phyloP scores from a whole-genome alignment of 2,329 filamentous ascomycete genomes.

The Hortaea werneckii region DNA sequence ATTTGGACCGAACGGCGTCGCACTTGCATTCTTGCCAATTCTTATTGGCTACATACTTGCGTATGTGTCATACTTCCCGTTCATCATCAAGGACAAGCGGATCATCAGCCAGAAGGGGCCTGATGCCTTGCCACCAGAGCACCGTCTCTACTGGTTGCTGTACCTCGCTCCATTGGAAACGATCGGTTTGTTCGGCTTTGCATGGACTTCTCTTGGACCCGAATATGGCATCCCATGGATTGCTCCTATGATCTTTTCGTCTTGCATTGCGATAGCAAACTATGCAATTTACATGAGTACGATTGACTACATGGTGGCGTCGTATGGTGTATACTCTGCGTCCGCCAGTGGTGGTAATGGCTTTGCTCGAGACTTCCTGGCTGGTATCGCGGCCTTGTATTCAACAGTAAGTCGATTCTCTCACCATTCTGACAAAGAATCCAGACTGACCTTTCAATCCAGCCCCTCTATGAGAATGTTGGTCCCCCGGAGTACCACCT shows the following conservation, averaged over 20 bases:
- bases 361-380: slow-evolving; percentile 62
- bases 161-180: slow-evolving; percentile 52
- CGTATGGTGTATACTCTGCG: slow-evolving; percentile 62
- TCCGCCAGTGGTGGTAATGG: slow-evolving; percentile 69
- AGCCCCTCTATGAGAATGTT: slow-evolving; percentile 35
- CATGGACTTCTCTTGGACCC: slow-evolving; percentile 56
- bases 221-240: slow-evolving; percentile 51
- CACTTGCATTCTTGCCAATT: slow-evolving; percentile 43
- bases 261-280: slow-evolving; percentile 62
- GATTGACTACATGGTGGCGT: slow-evolving; percentile 56
- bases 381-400: slow-evolving; percentile 60
- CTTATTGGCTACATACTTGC: slow-evolving; percentile 55
- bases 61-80: slow-evolving; percentile 40
- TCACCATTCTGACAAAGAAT: background rate
- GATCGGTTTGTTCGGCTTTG: slow-evolving; percentile 61
- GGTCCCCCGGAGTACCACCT: background rate
- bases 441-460: background rate
- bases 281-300: slow-evolving; percentile 25
- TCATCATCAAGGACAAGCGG: slow-evolving; percentile 19
- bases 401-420: slow-evolving; percentile 34
- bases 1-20: slow-evolving; percentile 48
- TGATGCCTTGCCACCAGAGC: slow-evolving; percentile 46
- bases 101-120: slow-evolving; percentile 18
- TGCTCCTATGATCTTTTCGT: slow-evolving; percentile 53
- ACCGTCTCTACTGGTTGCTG: slow-evolving; percentile 54